Percentiles rank a stretch among this genome's conserved stretches.
Conservation (phyloP, 345 rosid genomes). For the Syzygium oleosum region DNA sequence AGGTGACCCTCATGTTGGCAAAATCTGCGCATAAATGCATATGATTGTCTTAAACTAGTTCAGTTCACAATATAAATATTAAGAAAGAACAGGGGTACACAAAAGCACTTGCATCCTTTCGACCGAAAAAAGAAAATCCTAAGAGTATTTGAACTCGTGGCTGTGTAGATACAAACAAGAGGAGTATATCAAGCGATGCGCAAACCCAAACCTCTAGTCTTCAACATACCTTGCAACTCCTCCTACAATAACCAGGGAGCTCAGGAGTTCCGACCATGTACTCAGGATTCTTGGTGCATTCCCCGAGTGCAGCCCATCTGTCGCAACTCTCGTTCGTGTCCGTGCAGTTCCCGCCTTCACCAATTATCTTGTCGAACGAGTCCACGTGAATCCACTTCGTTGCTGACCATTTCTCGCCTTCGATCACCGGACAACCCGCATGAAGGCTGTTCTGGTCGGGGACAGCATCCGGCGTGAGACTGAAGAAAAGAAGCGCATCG, state of each 20-base stretch:
- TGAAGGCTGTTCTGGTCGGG: conserved; percentile 79
- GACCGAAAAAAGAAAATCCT: neutral
- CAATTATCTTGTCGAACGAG: conserved; percentile 59
- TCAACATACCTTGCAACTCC: conserved; percentile 85
- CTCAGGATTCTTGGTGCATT: conserved; percentile 74
- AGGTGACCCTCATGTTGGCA: neutral
- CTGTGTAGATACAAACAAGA: neutral
- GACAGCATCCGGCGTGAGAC: conserved; percentile 58
- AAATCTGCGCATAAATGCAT: neutral
- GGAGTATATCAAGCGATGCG: neutral
- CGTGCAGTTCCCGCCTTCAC: conserved; percentile 52
- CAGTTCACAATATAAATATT: neutral
- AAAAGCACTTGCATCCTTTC: neutral
- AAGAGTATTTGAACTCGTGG: neutral
- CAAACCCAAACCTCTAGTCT: neutral
- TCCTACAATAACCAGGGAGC: conserved; percentile 78
- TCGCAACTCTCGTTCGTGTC: conserved; percentile 74
- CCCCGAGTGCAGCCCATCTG: conserved; percentile 91
- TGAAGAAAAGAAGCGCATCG: conserved; percentile 89
- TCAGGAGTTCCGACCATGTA: conserved; percentile 76
- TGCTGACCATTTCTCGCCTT: conserved; percentile 99
- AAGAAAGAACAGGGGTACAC: neutral
- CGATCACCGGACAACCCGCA: conserved; percentile 89
- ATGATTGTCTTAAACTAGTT: neutral
- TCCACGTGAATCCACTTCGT: conserved; percentile 97